Conservation (phyloP, 441 rosid genomes). For the Geranium incanum region DNA sequence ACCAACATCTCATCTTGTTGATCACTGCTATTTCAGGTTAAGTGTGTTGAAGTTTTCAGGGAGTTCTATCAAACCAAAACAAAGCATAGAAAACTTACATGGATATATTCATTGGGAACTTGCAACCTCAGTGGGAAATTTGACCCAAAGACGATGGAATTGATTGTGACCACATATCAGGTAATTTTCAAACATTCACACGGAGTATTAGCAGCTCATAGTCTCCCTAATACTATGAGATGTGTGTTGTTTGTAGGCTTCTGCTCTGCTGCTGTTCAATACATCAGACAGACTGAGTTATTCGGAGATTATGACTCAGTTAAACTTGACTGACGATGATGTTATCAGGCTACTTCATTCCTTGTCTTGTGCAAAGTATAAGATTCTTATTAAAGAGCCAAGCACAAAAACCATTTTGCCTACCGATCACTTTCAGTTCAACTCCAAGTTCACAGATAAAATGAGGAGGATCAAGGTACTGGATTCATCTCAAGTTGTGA, state of each 20-base stretch:
- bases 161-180: slow-evolving; percentile 92
- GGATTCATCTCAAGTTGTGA: neutral
- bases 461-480: slow-evolving; percentile 92
- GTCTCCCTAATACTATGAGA: neutral
- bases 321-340: slow-evolving; percentile 77
- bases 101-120: slow-evolving; percentile 90
- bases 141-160: slow-evolving; percentile 70
- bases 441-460: slow-evolving; percentile 69
- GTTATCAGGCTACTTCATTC: slow-evolving; percentile 83
- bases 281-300: slow-evolving; percentile 60
- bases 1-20: neutral
- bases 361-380: slow-evolving; percentile 81
- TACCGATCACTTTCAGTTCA: slow-evolving; percentile 64
- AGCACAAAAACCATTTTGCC: slow-evolving; percentile 57
- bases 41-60: slow-evolving; percentile 78
- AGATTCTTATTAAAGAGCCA: slow-evolving; percentile 83
- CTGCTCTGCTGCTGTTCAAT: slow-evolving; percentile 75
- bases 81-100: slow-evolving; percentile 78
- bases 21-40: slow-evolving; percentile 43
- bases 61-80: slow-evolving; percentile 73
- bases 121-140: slow-evolving; percentile 77
- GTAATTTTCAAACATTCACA: slow-evolving; percentile 25
- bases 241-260: slow-evolving; percentile 30
- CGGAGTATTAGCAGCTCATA: neutral
- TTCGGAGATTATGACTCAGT: slow-evolving; percentile 67